Percentiles rank a stretch among this genome's conserved stretches.
phyloP scores from a whole-genome alignment of 108 stramenopile species.

The Fragilaria radians region DNA sequence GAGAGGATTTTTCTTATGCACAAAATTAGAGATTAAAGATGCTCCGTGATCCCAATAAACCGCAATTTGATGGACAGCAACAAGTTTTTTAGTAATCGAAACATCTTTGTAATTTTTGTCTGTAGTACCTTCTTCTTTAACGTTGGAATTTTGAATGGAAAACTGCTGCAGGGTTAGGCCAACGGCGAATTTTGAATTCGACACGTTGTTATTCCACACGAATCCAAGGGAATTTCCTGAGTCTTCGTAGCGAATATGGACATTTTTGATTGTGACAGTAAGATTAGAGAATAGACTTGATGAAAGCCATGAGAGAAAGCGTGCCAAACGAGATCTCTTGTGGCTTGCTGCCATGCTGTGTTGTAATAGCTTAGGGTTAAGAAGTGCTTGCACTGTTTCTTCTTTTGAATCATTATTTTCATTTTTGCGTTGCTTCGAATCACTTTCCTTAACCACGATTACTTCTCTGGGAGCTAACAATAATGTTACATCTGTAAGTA shows the following conservation, averaged over 20 bases:
- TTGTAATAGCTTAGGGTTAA: constrained; percentile 17
- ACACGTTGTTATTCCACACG: constrained; percentile 21
- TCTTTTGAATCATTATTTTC: constrained; percentile 1
- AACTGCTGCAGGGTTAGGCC: constrained; percentile 58
- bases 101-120: constrained; percentile 1
- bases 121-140: constrained; percentile 2
- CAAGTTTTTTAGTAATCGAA: constrained; percentile 27
- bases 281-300: constrained; percentile 42
- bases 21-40: constrained; percentile 9
- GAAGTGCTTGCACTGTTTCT: constrained; percentile 18
- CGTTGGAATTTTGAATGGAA: constrained; percentile 25
- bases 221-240: constrained; percentile 55
- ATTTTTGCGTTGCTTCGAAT: constrained; percentile 2
- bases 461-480: constrained; percentile 37
- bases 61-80: constrained; percentile 43
- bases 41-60: constrained; percentile 57
- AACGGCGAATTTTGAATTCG: constrained; percentile 32
- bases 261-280: constrained; percentile 52
- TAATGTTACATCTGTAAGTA: constrained; percentile 65
- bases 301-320: constrained; percentile 24
- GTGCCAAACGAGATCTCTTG: not conserved
- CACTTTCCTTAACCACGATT: not conserved
- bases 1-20: constrained; percentile 1
- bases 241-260: constrained; percentile 77
- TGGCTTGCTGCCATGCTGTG: constrained; percentile 3